These are phyloP conservation scores for Ramalina intermedia DNA, from an alignment of 495 filamentous ascomycete species.

Conservation along the genomic window DNA sequence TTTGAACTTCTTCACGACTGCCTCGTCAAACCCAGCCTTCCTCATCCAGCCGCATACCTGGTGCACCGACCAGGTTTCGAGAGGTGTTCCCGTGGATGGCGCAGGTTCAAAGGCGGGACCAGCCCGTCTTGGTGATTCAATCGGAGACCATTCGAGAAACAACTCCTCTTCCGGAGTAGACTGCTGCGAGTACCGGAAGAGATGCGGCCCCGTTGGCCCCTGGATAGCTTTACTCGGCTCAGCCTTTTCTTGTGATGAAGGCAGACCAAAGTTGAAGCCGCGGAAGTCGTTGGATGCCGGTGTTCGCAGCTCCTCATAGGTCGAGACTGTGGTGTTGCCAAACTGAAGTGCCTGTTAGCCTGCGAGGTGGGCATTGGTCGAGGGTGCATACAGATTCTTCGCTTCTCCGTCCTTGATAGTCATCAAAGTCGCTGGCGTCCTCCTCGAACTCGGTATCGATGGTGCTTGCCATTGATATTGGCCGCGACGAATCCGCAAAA, in stretches of 20 bases:
- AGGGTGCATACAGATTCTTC: slow-evolving; percentile 46
- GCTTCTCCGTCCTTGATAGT: slow-evolving; percentile 49
- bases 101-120: slow-evolving; percentile 21
- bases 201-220: slow-evolving; percentile 72
- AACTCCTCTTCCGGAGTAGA: slow-evolving; percentile 39
- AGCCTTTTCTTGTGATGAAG: slow-evolving; percentile 19
- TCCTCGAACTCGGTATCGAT: slow-evolving; percentile 64
- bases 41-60: slow-evolving; percentile 76
- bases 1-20: slow-evolving; percentile 67
- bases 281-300: slow-evolving; percentile 37
- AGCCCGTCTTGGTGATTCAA: slow-evolving; percentile 4
- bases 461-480: slow-evolving; percentile 49
- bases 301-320: slow-evolving; percentile 60
- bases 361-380: not conserved
- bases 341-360: slow-evolving; percentile 13
- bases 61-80: slow-evolving; percentile 50
- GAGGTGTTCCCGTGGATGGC: slow-evolving; percentile 22
- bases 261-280: slow-evolving; percentile 32
- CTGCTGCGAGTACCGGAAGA: slow-evolving; percentile 56
- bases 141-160: slow-evolving; percentile 51
- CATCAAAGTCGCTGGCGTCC: slow-evolving; percentile 47
- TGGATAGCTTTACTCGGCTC: slow-evolving; percentile 45
- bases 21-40: slow-evolving; percentile 51
- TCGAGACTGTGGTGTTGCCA: slow-evolving; percentile 57
- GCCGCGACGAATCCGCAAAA: slow-evolving; percentile 13